phyloP scores from a whole-genome alignment of 192 early-diverging fungal genomes.

The Haplosporangium gracile region DNA sequence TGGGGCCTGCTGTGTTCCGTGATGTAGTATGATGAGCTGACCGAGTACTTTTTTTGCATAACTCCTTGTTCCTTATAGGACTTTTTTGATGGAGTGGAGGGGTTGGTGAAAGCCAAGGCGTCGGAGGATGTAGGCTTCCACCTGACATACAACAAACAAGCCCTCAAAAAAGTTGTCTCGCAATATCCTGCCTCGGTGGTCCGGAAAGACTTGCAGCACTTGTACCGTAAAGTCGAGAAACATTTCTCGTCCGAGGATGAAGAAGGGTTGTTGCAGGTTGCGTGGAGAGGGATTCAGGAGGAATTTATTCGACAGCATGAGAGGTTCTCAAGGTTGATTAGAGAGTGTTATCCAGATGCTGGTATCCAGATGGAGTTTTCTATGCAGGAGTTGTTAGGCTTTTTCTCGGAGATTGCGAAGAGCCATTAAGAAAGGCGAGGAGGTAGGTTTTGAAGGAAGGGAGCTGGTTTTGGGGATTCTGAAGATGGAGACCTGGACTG shows the following conservation, averaged over 20 bases:
- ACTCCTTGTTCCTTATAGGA: slow-evolving; percentile 64
- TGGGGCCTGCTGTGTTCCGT: background rate
- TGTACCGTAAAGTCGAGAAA: slow-evolving; percentile 95
- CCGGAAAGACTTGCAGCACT: slow-evolving; percentile 78
- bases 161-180: slow-evolving; percentile 86
- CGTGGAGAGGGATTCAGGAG: slow-evolving; percentile 93
- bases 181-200: slow-evolving; percentile 90
- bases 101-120: slow-evolving; percentile 78
- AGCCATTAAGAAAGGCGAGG: slow-evolving; percentile 38
- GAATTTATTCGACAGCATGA: slow-evolving; percentile 85
- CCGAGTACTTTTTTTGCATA: background rate
- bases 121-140: slow-evolving; percentile 86
- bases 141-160: slow-evolving; percentile 85
- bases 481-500: background rate
- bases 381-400: slow-evolving; percentile 79
- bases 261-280: slow-evolving; percentile 83
- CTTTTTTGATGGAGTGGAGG: slow-evolving; percentile 98
- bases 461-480: background rate
- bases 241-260: slow-evolving; percentile 91
- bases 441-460: background rate
- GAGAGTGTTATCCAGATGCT: slow-evolving; percentile 88
- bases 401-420: slow-evolving; percentile 79
- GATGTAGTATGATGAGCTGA: background rate
- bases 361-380: slow-evolving; percentile 89
- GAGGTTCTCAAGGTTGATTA: slow-evolving; percentile 86